Percentiles rank a stretch among this genome's conserved stretches.
These are phyloP conservation scores for Boletellus emodensis DNA, from an alignment of 768 basidiomycete genomes.

Conservation along the genomic window DNA sequence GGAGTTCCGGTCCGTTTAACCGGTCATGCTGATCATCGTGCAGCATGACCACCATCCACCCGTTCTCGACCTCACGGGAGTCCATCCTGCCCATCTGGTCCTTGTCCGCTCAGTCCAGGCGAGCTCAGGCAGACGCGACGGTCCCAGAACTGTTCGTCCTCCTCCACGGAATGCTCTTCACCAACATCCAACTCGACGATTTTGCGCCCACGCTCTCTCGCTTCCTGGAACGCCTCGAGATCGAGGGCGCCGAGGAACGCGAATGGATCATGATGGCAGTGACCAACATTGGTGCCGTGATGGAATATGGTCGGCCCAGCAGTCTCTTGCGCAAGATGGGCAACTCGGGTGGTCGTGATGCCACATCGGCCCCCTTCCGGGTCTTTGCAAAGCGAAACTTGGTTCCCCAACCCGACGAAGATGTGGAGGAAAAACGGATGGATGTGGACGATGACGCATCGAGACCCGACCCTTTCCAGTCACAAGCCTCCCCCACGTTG, in stretches of 20 bases:
- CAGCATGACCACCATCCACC: constrained; percentile 89
- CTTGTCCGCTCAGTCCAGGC: constrained; percentile 53
- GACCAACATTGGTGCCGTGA: constrained; percentile 72
- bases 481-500: constrained; percentile 27
- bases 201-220: constrained; percentile 78
- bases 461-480: constrained; percentile 17
- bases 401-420: constrained; percentile 28
- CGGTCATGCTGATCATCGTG: constrained; percentile 6
- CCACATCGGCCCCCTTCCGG: constrained; percentile 39
- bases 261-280: constrained; percentile 98
- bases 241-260: constrained; percentile 75
- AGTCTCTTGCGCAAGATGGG: constrained; percentile 67
- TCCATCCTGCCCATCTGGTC: constrained; percentile 90
- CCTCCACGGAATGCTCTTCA: constrained; percentile 96
- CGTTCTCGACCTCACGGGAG: constrained; percentile 85
- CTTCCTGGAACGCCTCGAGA: constrained; percentile 80
- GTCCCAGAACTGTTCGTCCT: constrained; percentile 82
- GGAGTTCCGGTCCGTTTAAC: neutral
- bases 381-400: constrained; percentile 49
- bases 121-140: constrained; percentile 70
- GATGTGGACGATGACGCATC: constrained; percentile 56
- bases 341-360: constrained; percentile 40
- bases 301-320: constrained; percentile 82
- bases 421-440: constrained; percentile 53
- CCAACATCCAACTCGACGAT: constrained; percentile 90